These are phyloP conservation scores for Ogataea paradorogensis DNA, from an alignment of 805 yeast species.

Conservation along the genomic window DNA sequence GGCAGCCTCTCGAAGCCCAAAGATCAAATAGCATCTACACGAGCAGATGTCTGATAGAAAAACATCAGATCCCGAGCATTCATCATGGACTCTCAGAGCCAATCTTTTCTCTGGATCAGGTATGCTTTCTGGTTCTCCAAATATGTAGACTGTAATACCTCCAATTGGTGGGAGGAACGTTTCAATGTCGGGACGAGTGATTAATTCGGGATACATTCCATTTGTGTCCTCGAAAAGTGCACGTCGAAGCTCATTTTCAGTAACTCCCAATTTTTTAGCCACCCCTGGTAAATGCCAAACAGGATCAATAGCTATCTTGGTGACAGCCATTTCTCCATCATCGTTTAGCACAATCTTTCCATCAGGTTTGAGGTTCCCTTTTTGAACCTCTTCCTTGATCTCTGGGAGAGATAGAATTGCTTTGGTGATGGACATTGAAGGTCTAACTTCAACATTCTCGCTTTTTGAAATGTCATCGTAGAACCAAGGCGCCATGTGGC, in stretches of 20 bases:
- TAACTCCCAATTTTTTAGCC: conserved; percentile 57
- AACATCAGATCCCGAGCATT: conserved; percentile 69
- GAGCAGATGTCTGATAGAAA: conserved; percentile 69
- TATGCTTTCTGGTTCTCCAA: conserved; percentile 56
- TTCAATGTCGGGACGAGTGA: conserved; percentile 66
- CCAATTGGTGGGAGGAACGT: conserved; percentile 69
- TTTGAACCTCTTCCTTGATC: conserved; percentile 51
- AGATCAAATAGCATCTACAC: conserved; percentile 64
- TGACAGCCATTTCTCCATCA: conserved; percentile 58
- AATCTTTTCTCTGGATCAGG: conserved; percentile 49
- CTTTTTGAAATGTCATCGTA: conserved; percentile 42
- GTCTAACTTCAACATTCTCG: conserved; percentile 55
- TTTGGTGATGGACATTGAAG: conserved; percentile 64
- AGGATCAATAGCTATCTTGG: conserved; percentile 67
- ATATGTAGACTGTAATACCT: conserved; percentile 62
- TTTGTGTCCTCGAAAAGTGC: conserved; percentile 67
- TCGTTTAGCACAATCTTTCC: conserved; percentile 58
- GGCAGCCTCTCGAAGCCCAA: conserved; percentile 66
- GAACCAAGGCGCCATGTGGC: conserved; percentile 63
- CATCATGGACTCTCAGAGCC: conserved; percentile 64
- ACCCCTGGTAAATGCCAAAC: conserved; percentile 72
- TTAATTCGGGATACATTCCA: conserved; percentile 67
- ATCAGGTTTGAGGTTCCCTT: conserved; percentile 54
- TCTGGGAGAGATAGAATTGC: conserved; percentile 62
- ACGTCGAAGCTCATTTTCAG: conserved; percentile 54